Evolutionary conservation across 495 filamentous ascomycete species (phyloP).

Genomic region (Chaetomidium leptoderma): DNA sequence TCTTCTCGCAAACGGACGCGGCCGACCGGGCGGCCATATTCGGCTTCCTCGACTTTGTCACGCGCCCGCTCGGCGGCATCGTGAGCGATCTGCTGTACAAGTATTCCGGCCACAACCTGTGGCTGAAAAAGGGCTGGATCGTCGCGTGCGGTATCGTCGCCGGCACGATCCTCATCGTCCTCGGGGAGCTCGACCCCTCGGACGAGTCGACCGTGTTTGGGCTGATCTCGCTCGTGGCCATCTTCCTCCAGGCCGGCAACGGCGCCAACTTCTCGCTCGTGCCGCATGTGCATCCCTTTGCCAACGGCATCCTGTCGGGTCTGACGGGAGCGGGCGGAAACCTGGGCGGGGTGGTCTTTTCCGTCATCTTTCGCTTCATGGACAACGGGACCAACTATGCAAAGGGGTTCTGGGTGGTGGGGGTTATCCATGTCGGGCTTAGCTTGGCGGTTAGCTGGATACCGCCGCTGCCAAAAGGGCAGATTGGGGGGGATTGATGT

Average conservation of each 20-base stretch:
- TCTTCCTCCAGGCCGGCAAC: constrained; percentile 82
- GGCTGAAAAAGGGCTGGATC: constrained; percentile 74
- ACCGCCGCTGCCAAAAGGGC: constrained; percentile 58
- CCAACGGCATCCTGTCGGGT: constrained; percentile 66
- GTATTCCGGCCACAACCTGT: constrained; percentile 52
- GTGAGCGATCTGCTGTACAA: constrained; percentile 69
- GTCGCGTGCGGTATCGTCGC: constrained; percentile 57
- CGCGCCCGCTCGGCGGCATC: constrained; percentile 70
- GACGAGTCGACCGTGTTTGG: constrained; percentile 77
- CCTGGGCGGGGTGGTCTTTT: constrained; percentile 79
- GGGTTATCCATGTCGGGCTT: constrained; percentile 60
- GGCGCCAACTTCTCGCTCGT: constrained; percentile 82
- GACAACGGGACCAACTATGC: constrained; percentile 58
- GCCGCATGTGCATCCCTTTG: constrained; percentile 75
- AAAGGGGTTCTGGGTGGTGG: constrained; percentile 72
- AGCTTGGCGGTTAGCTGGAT: constrained; percentile 69
- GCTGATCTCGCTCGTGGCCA: constrained; percentile 63
- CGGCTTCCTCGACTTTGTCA: constrained; percentile 77
- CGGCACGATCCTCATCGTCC: constrained; percentile 64
- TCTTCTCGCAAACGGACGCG: constrained; percentile 65
- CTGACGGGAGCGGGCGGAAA: constrained; percentile 76
- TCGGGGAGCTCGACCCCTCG: constrained; percentile 63
- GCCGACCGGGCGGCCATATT: constrained; percentile 87
- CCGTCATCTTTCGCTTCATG: constrained; percentile 77
- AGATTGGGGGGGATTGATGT: constrained; percentile 16